Percentiles rank a stretch among this genome's conserved stretches.
phyloP scores from a whole-genome alignment of 2,329 filamentous ascomycete genomes.

The Talaromyces sp. region DNA sequence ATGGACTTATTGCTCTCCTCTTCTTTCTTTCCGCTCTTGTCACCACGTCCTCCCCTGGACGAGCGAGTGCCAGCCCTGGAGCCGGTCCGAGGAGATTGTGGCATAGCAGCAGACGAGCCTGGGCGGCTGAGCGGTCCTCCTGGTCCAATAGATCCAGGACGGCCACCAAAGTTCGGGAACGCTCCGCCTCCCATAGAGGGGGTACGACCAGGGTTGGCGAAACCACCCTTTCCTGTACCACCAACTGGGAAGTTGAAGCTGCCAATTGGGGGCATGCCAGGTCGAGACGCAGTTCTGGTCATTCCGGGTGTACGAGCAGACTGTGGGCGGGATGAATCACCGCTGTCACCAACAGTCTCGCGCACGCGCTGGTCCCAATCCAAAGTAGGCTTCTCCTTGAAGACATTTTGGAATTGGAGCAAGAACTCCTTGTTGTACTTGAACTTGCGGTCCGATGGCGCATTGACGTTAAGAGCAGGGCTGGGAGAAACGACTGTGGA shows the following conservation, averaged over 20 bases:
- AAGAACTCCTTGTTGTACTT: conserved; percentile 95
- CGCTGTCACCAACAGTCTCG: conserved; percentile 73
- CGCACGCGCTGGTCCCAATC: conserved; percentile 90
- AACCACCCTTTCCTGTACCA: conserved; percentile 69
- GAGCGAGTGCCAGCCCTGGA: conserved; percentile 44
- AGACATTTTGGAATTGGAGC: conserved; percentile 91
- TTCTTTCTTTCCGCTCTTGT: conserved; percentile 52
- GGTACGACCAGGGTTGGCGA: conserved; percentile 52
- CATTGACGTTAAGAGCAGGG: conserved; percentile 73
- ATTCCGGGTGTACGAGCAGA: conserved; percentile 47
- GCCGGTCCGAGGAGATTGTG: conserved; percentile 66
- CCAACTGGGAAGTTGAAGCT: conserved; percentile 67
- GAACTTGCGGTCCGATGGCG: conserved; percentile 72
- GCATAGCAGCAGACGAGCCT: conserved; percentile 50
- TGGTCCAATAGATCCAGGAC: conserved; percentile 60
- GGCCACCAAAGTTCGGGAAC: conserved; percentile 56
- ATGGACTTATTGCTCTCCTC: conserved; percentile 75
- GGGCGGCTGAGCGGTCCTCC: conserved; percentile 61
- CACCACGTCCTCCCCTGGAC: conserved; percentile 52
- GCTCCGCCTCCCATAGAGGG: conserved; percentile 44
- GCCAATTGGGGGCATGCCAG: conserved; percentile 61
- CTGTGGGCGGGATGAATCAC: conserved; percentile 59
- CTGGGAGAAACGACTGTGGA: conserved; percentile 82
- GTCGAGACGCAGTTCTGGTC: conserved; percentile 48
- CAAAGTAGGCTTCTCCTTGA: conserved; percentile 90